Conservation (phyloP, 1,284 basidiomycete species). For the Polyporus tsugae region DNA sequence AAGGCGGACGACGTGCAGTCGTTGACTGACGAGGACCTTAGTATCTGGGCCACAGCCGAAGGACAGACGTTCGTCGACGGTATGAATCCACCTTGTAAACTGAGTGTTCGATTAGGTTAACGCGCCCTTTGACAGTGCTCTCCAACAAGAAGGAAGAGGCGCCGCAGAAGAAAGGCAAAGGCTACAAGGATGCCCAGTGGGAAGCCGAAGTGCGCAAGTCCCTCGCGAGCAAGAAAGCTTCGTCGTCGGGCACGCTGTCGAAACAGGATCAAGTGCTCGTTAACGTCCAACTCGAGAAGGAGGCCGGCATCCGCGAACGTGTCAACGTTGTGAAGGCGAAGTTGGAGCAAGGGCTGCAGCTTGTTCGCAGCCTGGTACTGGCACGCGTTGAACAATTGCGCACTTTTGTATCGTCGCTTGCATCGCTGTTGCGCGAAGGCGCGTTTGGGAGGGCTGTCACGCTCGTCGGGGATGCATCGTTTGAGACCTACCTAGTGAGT, state of each 20-base stretch:
- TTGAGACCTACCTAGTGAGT: constrained; percentile 82
- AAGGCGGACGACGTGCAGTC: constrained; percentile 63
- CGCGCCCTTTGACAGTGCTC: constrained; percentile 60
- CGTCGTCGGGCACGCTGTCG: constrained; percentile 63
- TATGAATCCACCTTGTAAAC: constrained; percentile 42
- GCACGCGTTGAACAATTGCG: constrained; percentile 68
- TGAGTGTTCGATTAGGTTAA: neutral
- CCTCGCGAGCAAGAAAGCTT: constrained; percentile 75
- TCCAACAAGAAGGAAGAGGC: constrained; percentile 62
- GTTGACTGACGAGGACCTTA: constrained; percentile 78
- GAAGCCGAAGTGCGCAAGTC: constrained; percentile 91
- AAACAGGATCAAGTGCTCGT: constrained; percentile 88
- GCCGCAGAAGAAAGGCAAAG: constrained; percentile 80
- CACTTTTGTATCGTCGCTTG: constrained; percentile 63
- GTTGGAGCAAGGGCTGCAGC: constrained; percentile 72
- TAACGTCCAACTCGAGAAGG: constrained; percentile 82
- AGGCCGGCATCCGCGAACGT: constrained; percentile 68
- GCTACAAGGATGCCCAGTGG: constrained; percentile 90
- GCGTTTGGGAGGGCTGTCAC: constrained; percentile 63
- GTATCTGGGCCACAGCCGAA: constrained; percentile 86
- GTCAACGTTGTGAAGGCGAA: constrained; percentile 63
- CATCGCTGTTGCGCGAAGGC: constrained; percentile 69
- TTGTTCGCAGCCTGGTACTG: constrained; percentile 70
- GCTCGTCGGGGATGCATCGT: constrained; percentile 69
- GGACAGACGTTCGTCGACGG: constrained; percentile 85